Conservation (phyloP, 305 asterid species). For the Striga hermonthica region DNA sequence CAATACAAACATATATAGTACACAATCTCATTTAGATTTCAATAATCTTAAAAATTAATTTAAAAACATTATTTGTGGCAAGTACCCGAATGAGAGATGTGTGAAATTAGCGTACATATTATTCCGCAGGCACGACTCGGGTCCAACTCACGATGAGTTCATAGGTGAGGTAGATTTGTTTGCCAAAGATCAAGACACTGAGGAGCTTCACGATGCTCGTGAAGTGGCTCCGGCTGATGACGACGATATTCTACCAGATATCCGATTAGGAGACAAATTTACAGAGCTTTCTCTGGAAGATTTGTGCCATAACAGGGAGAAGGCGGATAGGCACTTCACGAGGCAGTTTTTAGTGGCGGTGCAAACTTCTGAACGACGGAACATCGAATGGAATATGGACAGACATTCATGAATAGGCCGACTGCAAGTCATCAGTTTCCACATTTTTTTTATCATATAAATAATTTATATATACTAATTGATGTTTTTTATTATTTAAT, state of each 20-base stretch:
- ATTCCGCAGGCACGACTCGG: slow-evolving; percentile 62
- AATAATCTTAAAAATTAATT: no score
- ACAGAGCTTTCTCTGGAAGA: slow-evolving; percentile 67
- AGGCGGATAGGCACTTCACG: slow-evolving; percentile 60
- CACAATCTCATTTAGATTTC: no score
- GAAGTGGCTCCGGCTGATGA: slow-evolving; percentile 65
- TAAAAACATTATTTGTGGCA: no score
- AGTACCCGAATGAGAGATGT: no score
- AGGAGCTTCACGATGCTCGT: slow-evolving; percentile 68
- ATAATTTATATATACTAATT: no score
- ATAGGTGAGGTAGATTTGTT: slow-evolving; percentile 67
- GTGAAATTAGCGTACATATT: slow-evolving; percentile 39
- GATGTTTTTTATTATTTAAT: no score
- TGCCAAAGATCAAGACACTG: slow-evolving; percentile 65
- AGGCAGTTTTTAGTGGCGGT: slow-evolving; percentile 89
- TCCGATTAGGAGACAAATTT: slow-evolving; percentile 40
- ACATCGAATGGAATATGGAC: no score
- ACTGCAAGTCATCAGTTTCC: no score
- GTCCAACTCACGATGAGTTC: slow-evolving; percentile 60
- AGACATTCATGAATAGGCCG: no score
- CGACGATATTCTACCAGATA: slow-evolving; percentile 45
- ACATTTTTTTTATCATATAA: no score
- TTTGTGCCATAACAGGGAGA: slow-evolving; percentile 83
- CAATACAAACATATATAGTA: no score
- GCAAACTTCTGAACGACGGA: slow-evolving; percentile 70